A percentile compares a stretch with the other conserved stretches of the same genome.
Evolutionary conservation across 2,329 filamentous ascomycete species (phyloP).

Genomic region (Claviceps arundinis): DNA sequence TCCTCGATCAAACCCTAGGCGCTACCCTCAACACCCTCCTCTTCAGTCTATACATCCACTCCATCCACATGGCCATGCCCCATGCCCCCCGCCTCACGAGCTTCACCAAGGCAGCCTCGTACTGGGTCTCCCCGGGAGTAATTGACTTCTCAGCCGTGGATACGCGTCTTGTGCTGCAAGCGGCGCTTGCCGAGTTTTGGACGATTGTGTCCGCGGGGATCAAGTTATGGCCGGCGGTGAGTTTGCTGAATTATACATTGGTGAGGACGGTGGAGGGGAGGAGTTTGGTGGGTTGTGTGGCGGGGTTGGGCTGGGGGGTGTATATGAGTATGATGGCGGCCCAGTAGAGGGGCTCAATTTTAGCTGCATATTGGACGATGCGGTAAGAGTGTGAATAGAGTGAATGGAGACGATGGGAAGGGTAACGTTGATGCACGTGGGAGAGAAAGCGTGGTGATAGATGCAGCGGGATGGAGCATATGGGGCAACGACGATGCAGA

Average conservation of each 20-base stretch:
- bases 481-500: too few relatives aligned
- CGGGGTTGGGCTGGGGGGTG: constrained; percentile 61
- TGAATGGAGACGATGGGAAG: not conserved
- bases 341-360: not conserved
- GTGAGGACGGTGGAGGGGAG: constrained; percentile 58
- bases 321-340: constrained; percentile 54
- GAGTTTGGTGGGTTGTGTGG: constrained; percentile 57
- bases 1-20: constrained; percentile 56
- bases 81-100: constrained; percentile 24
- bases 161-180: constrained; percentile 28
- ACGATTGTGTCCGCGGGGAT: constrained; percentile 55
- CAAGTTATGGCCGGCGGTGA: constrained; percentile 56
- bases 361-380: not conserved
- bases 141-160: constrained; percentile 33
- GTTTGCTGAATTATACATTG: constrained; percentile 53
- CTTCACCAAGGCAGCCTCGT: constrained; percentile 20
- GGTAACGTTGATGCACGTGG: not conserved
- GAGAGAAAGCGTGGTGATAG: not conserved
- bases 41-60: constrained; percentile 47
- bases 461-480: not conserved
- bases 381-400: not conserved
- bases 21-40: constrained; percentile 51
- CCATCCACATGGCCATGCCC: constrained; percentile 37
- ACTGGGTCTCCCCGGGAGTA: constrained; percentile 24
- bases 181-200: constrained; percentile 43